phyloP scores from a whole-genome alignment of 176 grass and related monocot genomes.

The Cocos nucifera region DNA sequence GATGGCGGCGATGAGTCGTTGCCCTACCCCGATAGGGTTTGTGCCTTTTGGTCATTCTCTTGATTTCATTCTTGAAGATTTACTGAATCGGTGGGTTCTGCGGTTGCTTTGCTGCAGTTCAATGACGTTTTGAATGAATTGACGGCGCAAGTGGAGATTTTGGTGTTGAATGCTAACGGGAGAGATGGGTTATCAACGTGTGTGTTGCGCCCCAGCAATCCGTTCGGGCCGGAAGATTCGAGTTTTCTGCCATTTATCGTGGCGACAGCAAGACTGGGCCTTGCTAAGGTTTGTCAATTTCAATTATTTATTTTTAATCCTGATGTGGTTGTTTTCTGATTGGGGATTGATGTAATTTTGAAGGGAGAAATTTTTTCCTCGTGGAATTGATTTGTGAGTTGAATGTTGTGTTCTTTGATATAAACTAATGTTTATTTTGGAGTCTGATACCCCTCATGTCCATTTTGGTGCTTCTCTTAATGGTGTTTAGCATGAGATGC shows the following conservation, averaged over 20 bases:
- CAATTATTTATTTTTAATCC: constrained; percentile 1
- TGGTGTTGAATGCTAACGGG: constrained; percentile 63
- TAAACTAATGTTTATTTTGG: too few species aligned
- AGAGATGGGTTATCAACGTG: constrained; percentile 52
- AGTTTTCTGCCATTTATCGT: constrained; percentile 44
- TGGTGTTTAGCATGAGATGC: too few species aligned
- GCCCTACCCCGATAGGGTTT: constrained; percentile 60
- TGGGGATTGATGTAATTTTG: too few species aligned
- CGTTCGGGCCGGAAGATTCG: constrained; percentile 68
- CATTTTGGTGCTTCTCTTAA: too few species aligned
- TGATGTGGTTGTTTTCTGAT: too few species aligned
- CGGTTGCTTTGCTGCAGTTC: constrained; percentile 30
- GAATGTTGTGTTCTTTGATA: too few species aligned
- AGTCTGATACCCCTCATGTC: too few species aligned
- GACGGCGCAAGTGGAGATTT: constrained; percentile 71
- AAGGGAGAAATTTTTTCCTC: too few species aligned
- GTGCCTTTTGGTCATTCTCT: constrained; percentile 1
- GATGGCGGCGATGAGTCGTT: constrained; percentile 43
- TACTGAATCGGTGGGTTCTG: background rate
- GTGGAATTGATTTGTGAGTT: too few species aligned
- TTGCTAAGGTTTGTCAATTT: constrained; percentile 49
- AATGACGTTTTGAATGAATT: constrained; percentile 48
- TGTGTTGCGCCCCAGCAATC: constrained; percentile 67
- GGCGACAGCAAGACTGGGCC: constrained; percentile 41
- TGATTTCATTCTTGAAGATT: background rate